Evolutionary conservation across 225 moss, liverwort and hornwort genomes (phyloP).

Genomic region (Anthoceros angustus): DNA sequence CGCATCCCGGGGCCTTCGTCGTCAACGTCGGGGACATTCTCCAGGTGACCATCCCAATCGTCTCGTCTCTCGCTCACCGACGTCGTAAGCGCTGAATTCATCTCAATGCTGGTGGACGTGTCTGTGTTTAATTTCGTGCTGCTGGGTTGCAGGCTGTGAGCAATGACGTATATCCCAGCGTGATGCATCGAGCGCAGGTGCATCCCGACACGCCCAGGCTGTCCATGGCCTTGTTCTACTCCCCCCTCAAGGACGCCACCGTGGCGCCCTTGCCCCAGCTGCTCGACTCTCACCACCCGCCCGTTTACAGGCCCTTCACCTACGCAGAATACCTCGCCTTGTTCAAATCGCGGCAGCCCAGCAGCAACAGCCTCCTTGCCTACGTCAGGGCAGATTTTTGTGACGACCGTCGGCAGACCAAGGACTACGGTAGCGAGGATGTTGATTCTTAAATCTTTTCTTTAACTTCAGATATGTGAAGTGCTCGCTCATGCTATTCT

Average conservation of each 20-base stretch:
- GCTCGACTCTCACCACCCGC: not conserved
- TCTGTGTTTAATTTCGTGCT: too few species aligned
- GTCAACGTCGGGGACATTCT: slow-evolving; percentile 19
- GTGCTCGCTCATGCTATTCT: too few species aligned
- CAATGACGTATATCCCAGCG: slow-evolving; percentile 17
- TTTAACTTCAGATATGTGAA: too few species aligned
- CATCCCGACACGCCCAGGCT: slow-evolving; percentile 15
- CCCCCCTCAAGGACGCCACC: not conserved
- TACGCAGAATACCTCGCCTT: not conserved
- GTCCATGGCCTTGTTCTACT: slow-evolving; percentile 15
- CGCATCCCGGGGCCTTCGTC: slow-evolving; percentile 15
- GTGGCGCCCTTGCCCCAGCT: not conserved
- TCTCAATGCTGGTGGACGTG: not conserved
- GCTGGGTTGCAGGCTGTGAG: slow-evolving; percentile 20
- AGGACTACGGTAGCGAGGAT: too few species aligned
- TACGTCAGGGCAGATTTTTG: not conserved
- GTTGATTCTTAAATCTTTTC: too few species aligned
- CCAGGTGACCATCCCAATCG: slow-evolving; percentile 13
- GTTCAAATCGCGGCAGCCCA: not conserved
- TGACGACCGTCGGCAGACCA: not conserved
- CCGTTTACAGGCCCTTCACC: not conserved
- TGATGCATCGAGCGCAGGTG: slow-evolving; percentile 18
- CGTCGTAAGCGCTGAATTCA: not conserved
- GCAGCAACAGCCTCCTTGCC: not conserved
- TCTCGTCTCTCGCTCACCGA: not conserved